Evolutionary conservation across 2,329 filamentous ascomycete species (phyloP).

Genomic region (Hymenoscyphus occultus): DNA sequence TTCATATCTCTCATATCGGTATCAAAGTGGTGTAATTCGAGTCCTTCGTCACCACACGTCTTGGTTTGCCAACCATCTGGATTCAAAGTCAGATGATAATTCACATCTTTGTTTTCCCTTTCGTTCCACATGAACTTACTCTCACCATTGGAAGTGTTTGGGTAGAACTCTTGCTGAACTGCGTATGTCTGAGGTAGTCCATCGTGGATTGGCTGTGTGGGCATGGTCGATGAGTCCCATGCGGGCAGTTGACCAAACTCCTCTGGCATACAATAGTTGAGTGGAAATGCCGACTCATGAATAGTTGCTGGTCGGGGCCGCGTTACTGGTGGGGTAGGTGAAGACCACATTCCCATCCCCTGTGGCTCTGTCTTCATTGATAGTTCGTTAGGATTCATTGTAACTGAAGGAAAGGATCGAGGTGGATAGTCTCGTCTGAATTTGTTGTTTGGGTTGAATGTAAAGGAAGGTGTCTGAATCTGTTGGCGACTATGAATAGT

Average conservation of each 20-base stretch:
- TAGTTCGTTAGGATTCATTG: conserved; percentile 53
- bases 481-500: conserved; percentile 44
- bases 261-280: conserved; percentile 51
- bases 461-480: conserved; percentile 49
- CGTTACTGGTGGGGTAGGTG: conserved; percentile 48
- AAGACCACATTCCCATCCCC: conserved; percentile 52
- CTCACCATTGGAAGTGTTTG: conserved; percentile 47
- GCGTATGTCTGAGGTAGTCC: conserved; percentile 53
- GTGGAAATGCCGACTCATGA: conserved; percentile 55
- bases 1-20: conserved; percentile 56
- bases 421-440: conserved; percentile 46
- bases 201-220: conserved; percentile 43
- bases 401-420: conserved; percentile 44
- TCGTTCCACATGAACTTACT: conserved; percentile 41
- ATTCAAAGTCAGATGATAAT: conserved; percentile 26
- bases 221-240: conserved; percentile 56
- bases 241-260: conserved; percentile 51
- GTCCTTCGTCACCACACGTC: conserved; percentile 50
- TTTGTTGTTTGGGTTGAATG: conserved; percentile 48
- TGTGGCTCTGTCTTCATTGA: conserved; percentile 47
- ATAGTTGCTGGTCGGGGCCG: conserved; percentile 57
- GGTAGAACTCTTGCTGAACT: conserved; percentile 57
- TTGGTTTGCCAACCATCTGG: conserved; percentile 53
- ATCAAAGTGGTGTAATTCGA: conserved; percentile 55
- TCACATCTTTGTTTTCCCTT: conserved; percentile 17